phyloP scores from a whole-genome alignment of 805 yeast genomes.

The Yarrowia bubula region DNA sequence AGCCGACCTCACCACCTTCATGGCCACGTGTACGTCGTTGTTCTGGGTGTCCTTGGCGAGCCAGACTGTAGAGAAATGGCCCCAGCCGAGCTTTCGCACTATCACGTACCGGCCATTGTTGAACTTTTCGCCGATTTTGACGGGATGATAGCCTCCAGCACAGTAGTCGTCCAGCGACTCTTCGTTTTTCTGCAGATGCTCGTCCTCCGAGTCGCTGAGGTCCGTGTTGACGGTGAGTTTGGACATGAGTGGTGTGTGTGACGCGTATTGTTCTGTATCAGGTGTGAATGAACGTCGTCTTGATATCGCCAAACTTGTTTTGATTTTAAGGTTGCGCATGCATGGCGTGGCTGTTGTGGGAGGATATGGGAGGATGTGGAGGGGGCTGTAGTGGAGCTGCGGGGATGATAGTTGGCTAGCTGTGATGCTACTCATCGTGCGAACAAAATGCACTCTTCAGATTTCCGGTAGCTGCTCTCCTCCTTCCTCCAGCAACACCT shows the following conservation, averaged over 20 bases:
- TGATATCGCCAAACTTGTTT: constrained; percentile 16
- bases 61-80: constrained; percentile 97
- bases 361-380: background rate
- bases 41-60: constrained; percentile 62
- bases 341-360: background rate
- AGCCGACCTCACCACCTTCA: constrained; percentile 91
- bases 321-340: constrained; percentile 19
- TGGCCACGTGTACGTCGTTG: constrained; percentile 74
- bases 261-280: too few relatives aligned
- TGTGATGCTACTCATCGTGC: background rate
- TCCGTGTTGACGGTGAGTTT: constrained; percentile 24
- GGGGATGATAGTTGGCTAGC: too few relatives aligned
- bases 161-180: constrained; percentile 83
- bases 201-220: constrained; percentile 25
- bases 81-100: constrained; percentile 96
- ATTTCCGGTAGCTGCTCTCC: background rate
- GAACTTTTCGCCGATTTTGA: constrained; percentile 79
- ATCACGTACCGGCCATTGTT: constrained; percentile 72
- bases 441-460: background rate
- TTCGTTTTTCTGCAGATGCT: constrained; percentile 45
- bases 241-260: background rate
- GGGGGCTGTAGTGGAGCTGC: background rate
- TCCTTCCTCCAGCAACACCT: too few relatives aligned
- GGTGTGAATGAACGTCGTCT: too few relatives aligned
- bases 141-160: constrained; percentile 96